Percentiles rank a stretch among this genome's conserved stretches.
Evolutionary conservation across 2,329 filamentous ascomycete species (phyloP).

Genomic region (Metarhizium guizhouense): DNA sequence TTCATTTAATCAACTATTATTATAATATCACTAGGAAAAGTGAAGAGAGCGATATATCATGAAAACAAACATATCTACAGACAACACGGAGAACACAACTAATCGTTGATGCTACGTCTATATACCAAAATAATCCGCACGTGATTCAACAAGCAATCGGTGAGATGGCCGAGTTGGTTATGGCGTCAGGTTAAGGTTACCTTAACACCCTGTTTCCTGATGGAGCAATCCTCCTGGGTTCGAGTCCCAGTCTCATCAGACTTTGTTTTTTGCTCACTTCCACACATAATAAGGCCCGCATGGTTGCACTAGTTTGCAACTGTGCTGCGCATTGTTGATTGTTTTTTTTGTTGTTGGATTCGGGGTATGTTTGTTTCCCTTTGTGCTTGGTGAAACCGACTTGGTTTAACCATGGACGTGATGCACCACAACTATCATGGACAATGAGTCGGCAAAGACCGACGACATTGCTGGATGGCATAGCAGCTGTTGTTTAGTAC

Average conservation of each 20-base stretch:
- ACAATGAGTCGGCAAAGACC: too few relatives aligned
- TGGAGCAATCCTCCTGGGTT: constrained; percentile 28
- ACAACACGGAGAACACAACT: background rate
- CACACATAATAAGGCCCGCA: background rate
- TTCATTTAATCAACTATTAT: too few relatives aligned
- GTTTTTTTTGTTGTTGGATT: background rate
- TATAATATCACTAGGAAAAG: too few relatives aligned
- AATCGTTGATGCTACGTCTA: background rate
- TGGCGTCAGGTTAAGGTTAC: constrained; percentile 26
- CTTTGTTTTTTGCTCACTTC: background rate
- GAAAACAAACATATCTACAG: background rate
- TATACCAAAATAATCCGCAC: background rate
- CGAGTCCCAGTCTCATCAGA: constrained; percentile 25
- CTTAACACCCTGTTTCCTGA: constrained; percentile 19
- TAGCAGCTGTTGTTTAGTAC: too few relatives aligned
- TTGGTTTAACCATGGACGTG: too few relatives aligned
- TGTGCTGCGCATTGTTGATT: background rate
- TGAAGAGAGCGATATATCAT: too few relatives aligned
- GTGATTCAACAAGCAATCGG: background rate
- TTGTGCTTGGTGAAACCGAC: too few relatives aligned
- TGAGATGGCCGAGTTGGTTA: constrained; percentile 15
- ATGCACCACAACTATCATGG: too few relatives aligned
- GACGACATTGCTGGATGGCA: too few relatives aligned
- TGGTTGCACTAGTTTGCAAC: too few relatives aligned
- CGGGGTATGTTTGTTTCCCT: too few relatives aligned